Evolutionary conservation across 768 basidiomycete genomes (phyloP).

Genomic region (Suillus spraguei): DNA sequence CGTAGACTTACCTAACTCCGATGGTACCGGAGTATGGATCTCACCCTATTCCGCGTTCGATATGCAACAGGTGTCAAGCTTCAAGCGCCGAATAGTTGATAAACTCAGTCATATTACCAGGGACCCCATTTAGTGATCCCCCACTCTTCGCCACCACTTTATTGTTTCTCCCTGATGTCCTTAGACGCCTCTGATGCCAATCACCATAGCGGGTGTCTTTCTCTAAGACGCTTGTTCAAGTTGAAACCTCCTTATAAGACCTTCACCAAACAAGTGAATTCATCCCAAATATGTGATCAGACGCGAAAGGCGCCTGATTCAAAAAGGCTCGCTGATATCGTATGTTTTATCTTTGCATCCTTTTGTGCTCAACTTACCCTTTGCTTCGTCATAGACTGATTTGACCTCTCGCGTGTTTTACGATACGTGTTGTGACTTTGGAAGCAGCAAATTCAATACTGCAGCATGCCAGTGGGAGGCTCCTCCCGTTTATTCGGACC

Average conservation of each 20-base stretch:
- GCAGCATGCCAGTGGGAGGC: conserved; percentile 33
- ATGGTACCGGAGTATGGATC: conserved; percentile 32
- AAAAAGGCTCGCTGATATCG: background rate
- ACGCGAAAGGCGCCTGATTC: background rate
- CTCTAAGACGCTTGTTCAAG: conserved; percentile 25
- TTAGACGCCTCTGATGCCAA: conserved; percentile 28
- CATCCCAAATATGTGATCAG: background rate
- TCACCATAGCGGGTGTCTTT: conserved; percentile 20
- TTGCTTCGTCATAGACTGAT: conserved; percentile 11
- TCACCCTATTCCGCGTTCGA: conserved; percentile 22
- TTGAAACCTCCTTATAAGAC: conserved; percentile 6
- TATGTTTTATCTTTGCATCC: background rate
- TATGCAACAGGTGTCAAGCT: conserved; percentile 20
- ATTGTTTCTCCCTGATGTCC: conserved; percentile 22
- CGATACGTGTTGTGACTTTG: conserved; percentile 48
- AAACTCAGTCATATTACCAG: conserved; percentile 30
- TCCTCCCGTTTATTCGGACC: conserved; percentile 45
- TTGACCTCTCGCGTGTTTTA: conserved; percentile 32
- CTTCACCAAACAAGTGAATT: background rate
- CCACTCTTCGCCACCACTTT: conserved; percentile 15
- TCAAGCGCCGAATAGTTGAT: conserved; percentile 30
- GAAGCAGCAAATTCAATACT: conserved; percentile 31
- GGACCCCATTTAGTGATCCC: conserved; percentile 13
- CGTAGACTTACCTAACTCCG: conserved; percentile 27
- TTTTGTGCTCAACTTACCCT: conserved; percentile 6